Conservation (phyloP, 768 basidiomycete species). For the Boletus sensibilis region DNA sequence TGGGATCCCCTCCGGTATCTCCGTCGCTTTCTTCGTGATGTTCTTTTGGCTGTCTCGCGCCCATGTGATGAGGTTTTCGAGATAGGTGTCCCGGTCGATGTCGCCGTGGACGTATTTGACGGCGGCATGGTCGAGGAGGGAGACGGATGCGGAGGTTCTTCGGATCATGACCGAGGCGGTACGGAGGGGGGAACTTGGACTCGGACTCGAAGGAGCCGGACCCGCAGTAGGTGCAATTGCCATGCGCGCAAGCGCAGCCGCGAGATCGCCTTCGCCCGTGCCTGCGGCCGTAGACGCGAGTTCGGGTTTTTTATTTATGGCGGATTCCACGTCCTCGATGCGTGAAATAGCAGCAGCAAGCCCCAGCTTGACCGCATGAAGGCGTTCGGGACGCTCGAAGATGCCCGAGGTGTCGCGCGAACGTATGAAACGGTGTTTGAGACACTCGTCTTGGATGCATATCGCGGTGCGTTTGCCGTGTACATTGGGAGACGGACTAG, state of each 20-base stretch:
- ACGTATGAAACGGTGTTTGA: constrained; percentile 75
- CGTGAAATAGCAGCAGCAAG: constrained; percentile 77
- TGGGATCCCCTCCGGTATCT: constrained; percentile 69
- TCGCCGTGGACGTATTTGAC: constrained; percentile 76
- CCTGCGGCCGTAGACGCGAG: constrained; percentile 5
- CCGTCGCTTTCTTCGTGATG: constrained; percentile 59
- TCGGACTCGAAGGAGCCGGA: not conserved
- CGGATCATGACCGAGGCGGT: constrained; percentile 43
- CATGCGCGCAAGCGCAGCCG: constrained; percentile 46
- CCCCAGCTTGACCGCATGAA: constrained; percentile 81
- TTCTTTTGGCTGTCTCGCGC: constrained; percentile 57
- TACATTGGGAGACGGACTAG: not conserved
- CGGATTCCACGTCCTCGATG: constrained; percentile 44
- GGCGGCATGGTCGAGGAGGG: constrained; percentile 59
- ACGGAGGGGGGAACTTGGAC: constrained; percentile 13
- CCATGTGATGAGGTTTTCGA: constrained; percentile 62
- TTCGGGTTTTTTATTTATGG: not conserved
- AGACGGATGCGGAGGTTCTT: constrained; percentile 51
- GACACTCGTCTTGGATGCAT: constrained; percentile 69
- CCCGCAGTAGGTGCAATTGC: constrained; percentile 30
- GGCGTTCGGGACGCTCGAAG: constrained; percentile 88
- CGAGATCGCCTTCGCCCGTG: constrained; percentile 47
- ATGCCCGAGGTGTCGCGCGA: constrained; percentile 70
- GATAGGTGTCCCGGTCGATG: constrained; percentile 62
- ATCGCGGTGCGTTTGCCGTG: constrained; percentile 27